Evolutionary conservation across 2,329 filamentous ascomycete species (phyloP), one percentile per base, ranked within the genome.

Genomic region (Rhytidhysteron rufulum): DNA sequence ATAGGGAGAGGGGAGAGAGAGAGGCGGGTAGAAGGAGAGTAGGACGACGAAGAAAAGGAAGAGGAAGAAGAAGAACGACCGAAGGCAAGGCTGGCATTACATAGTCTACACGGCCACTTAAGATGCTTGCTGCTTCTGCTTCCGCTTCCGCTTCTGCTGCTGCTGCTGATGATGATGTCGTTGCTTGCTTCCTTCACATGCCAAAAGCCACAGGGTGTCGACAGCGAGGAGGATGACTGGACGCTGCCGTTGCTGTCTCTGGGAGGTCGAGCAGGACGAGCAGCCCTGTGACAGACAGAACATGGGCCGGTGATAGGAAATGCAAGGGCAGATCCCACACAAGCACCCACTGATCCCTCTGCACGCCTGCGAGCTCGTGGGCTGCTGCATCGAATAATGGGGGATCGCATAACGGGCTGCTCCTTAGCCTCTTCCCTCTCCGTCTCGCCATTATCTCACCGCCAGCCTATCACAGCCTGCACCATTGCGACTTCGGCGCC

Each of bases 141-240:
- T n/a, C n/a, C n/a, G n/a, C n/a, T n/a, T n/a, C n/a, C n/a, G n/a
- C n/a, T n/a, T n/a, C n/a, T n/a, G n/a, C n/a, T n/a, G n/a, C n/a
- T n/a, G n/a, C n/a, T n/a, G n/a, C n/a, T n/a, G n/a, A n/a, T n/a
- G n/a, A n/a, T n/a, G n/a, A n/a, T n/a, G n/a, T n/a, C n/a, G n/a
- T n/a, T n/a, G 33, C 17, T 21, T 35, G 33, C 24, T 21, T 13
- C 24, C 33, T 35, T 35, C 33, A 35, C 33, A 35, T 35, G 33
- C 16, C 33, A 35, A 20, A 24, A 17, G 16, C 6, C 7, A n/a
- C 17, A 19, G 33, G 20, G 16, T 20, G 31, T 31, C n/a, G n/a
- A n/a, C 24, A 27, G 24, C 7, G 13, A 13, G 24, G 24, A 8
- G 7, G 24, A 27, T 27, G 24, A 27, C 13, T 27, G 13, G 24